phyloP scores from a whole-genome alignment of 108 stramenopile genomes.

The Chaetoceros tenuissimus region DNA sequence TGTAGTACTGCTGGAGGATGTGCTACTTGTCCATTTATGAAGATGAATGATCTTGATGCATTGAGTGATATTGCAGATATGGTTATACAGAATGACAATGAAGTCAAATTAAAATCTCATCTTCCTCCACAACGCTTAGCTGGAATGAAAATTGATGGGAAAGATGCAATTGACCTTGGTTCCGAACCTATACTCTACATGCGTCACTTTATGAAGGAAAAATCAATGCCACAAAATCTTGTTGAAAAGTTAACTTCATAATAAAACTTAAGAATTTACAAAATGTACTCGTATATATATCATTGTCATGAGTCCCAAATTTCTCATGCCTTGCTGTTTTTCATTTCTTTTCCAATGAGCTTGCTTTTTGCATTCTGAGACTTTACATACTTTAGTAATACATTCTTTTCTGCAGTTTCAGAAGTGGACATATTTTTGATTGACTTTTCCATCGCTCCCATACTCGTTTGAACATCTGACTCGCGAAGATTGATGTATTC shows the following conservation, averaged over 20 bases:
- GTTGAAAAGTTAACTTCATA: constrained; percentile 58
- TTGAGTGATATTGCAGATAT: constrained; percentile 68
- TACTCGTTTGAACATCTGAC: no score
- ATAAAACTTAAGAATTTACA: no score
- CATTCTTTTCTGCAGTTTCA: no score
- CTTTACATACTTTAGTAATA: no score
- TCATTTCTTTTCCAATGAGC: no score
- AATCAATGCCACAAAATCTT: constrained; percentile 48
- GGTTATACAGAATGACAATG: constrained; percentile 20
- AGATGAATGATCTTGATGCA: constrained; percentile 93
- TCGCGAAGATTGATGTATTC: no score
- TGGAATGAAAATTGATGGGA: constrained; percentile 67
- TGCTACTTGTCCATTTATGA: constrained; percentile 97
- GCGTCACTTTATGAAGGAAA: constrained; percentile 77
- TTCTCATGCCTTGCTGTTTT: no score
- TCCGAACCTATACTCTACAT: constrained; percentile 86
- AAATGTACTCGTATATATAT: no score
- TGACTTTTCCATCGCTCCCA: no score
- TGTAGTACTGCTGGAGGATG: constrained; percentile 94
- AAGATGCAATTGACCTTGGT: constrained; percentile 73
- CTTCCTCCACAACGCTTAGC: constrained; percentile 64
- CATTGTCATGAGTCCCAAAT: no score
- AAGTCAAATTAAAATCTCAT: constrained; percentile 20
- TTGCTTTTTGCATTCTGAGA: no score
- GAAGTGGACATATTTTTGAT: no score